Evolutionary conservation across 352 stramenopile genomes (phyloP).

Genomic region (Plasmopara muralis): DNA sequence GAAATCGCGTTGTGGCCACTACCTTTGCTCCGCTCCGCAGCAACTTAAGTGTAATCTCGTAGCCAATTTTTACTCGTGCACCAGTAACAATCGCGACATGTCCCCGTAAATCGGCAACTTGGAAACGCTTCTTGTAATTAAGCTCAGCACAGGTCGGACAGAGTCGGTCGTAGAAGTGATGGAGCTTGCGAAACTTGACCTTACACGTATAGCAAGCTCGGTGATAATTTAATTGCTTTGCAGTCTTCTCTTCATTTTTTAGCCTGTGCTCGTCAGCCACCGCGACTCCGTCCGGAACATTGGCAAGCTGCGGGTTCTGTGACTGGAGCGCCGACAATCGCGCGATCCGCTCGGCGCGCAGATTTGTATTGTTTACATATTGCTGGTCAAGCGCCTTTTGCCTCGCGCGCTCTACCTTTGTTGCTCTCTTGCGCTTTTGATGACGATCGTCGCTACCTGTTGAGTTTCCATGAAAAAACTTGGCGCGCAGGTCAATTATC

Average conservation of each 20-base stretch:
- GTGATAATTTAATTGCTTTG: conserved; percentile 72
- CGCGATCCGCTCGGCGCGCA: conserved; percentile 57
- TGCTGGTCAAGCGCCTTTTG: conserved; percentile 67
- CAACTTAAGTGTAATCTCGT: conserved; percentile 90
- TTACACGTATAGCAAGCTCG: conserved; percentile 95
- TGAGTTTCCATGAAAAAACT: conserved; percentile 57
- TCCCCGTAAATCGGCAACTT: conserved; percentile 72
- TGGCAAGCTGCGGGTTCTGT: conserved; percentile 48
- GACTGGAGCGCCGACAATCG: conserved; percentile 45
- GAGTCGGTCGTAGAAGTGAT: conserved; percentile 93
- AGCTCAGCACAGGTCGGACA: conserved; percentile 90
- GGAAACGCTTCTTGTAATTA: conserved; percentile 91
- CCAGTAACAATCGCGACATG: conserved; percentile 89
- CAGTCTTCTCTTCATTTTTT: conserved; percentile 12
- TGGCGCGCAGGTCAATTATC: conserved; percentile 47
- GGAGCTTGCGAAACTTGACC: conserved; percentile 84
- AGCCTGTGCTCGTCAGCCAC: conserved; percentile 25
- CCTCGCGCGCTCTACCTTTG: conserved; percentile 58
- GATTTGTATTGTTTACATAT: conserved; percentile 76
- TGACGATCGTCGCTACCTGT: conserved; percentile 31
- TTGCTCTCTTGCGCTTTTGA: conserved; percentile 59
- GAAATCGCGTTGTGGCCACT: conserved; percentile 91
- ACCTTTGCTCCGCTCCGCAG: conserved; percentile 82
- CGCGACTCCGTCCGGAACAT: conserved; percentile 54
- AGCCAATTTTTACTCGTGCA: conserved; percentile 94